A percentile compares a stretch with the other conserved stretches of the same genome.
Conservation (phyloP, 192 early-diverging fungal species). For the Dimargaris xerosporica region DNA sequence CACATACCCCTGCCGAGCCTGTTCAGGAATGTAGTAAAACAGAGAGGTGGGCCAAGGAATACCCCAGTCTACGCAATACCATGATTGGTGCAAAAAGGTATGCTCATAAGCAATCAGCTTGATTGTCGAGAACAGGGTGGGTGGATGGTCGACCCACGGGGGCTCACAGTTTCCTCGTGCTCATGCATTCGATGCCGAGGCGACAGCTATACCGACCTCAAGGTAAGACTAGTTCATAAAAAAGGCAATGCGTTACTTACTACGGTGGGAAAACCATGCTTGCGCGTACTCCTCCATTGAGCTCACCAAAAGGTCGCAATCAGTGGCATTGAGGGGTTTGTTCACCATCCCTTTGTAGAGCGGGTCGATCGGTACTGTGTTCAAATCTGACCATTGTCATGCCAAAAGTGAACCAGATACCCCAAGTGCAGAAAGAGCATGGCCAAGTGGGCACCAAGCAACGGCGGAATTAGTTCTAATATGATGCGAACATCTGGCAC, state of each 20-base stretch:
- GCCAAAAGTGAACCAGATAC: no score
- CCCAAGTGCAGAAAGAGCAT: no score
- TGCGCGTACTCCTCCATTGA: background rate
- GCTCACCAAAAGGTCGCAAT: background rate
- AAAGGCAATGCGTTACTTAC: background rate
- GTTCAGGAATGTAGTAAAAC: background rate
- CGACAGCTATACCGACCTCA: background rate
- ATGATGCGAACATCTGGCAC: no score
- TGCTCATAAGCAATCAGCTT: background rate
- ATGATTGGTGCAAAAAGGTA: no score
- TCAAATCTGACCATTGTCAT: background rate
- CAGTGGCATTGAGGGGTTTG: background rate
- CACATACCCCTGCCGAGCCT: background rate
- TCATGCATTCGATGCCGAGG: background rate
- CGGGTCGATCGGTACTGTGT: background rate
- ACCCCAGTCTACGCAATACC: background rate
- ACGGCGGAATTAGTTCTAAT: no score
- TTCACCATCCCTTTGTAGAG: constrained; percentile 1
- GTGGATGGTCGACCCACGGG: no score
- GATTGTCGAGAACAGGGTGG: background rate
- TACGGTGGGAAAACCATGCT: background rate
- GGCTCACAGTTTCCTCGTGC: no score
- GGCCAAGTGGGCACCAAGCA: no score
- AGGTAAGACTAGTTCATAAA: background rate
- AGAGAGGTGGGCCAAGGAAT: background rate